A percentile compares a stretch with the other conserved stretches of the same genome.
phyloP scores from a whole-genome alignment of 176 grass and related monocot genomes.

The Ananas comosus region DNA sequence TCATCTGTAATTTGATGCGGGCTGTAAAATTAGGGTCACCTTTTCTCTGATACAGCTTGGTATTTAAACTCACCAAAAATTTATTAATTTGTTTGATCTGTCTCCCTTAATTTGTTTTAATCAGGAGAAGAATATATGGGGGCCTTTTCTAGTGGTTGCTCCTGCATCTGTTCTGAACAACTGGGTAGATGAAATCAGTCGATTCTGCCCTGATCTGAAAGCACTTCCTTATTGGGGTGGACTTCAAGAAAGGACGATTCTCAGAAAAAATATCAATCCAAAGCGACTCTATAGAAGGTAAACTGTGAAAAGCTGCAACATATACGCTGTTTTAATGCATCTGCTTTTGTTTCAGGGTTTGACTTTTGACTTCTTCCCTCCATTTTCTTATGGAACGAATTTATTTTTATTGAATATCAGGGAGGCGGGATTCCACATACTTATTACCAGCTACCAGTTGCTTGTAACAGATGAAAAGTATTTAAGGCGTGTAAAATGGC shows the following conservation, averaged over 20 bases:
- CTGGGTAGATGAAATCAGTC: constrained; percentile 92
- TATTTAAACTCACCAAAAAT: neutral
- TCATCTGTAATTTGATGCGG: no score
- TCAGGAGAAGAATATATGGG: constrained; percentile 99
- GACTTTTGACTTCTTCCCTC: neutral
- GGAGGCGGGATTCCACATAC: constrained; percentile 93
- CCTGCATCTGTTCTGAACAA: constrained; percentile 99
- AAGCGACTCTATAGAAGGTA: constrained; percentile 93
- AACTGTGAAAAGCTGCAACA: neutral
- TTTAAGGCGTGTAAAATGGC: constrained; percentile 94
- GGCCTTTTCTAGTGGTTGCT: constrained; percentile 97
- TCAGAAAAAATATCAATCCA: constrained; percentile 93
- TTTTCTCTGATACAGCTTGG: no score
- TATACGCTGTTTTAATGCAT: constrained; percentile 4
- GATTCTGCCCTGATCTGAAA: constrained; percentile 97
- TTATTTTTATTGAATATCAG: constrained; percentile 32
- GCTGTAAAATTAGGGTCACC: no score
- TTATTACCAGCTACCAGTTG: constrained; percentile 99
- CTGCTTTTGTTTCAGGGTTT: neutral
- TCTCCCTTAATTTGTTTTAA: neutral
- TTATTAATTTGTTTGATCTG: neutral
- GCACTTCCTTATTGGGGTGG: constrained; percentile 97
- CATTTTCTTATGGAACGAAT: constrained; percentile 22
- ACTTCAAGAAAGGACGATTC: constrained; percentile 54
- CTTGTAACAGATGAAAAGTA: constrained; percentile 96